Conservation (phyloP, 108 stramenopile species). For the Skeletonema marinoi region DNA sequence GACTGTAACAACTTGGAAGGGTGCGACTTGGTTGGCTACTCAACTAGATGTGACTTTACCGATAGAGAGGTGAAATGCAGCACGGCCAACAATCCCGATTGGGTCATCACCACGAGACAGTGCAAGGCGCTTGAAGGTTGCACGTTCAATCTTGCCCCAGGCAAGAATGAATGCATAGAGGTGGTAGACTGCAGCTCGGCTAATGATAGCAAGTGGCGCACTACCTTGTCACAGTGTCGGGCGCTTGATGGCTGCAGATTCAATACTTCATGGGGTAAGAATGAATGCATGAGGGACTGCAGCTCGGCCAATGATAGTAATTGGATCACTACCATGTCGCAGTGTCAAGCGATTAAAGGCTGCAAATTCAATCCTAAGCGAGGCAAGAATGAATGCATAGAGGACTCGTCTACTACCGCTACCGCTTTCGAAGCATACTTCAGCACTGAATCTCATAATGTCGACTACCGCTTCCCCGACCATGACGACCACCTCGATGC, state of each 20-base stretch:
- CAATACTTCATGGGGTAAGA: background rate
- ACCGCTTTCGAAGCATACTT: background rate
- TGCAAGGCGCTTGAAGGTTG: background rate
- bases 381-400: background rate
- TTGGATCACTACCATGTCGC: background rate
- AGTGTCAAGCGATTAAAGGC: background rate
- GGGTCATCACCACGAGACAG: background rate
- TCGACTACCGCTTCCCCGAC: too few relatives aligned
- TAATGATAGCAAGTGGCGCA: background rate
- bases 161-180: background rate
- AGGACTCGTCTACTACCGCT: background rate
- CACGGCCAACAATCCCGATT: background rate
- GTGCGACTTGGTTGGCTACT: background rate
- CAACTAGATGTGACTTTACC: background rate
- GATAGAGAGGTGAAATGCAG: background rate
- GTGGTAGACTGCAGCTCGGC: background rate
- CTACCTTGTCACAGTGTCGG: background rate
- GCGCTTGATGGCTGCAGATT: background rate
- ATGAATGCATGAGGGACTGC: background rate
- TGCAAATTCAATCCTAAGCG: background rate
- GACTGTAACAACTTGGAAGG: background rate
- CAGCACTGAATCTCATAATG: too few relatives aligned
- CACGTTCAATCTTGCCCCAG: background rate
- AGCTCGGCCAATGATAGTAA: background rate
- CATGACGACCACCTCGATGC: too few relatives aligned